These are phyloP conservation scores for Venturia aucupariae DNA, from an alignment of 2,329 filamentous ascomycete species.

Conservation along the genomic window DNA sequence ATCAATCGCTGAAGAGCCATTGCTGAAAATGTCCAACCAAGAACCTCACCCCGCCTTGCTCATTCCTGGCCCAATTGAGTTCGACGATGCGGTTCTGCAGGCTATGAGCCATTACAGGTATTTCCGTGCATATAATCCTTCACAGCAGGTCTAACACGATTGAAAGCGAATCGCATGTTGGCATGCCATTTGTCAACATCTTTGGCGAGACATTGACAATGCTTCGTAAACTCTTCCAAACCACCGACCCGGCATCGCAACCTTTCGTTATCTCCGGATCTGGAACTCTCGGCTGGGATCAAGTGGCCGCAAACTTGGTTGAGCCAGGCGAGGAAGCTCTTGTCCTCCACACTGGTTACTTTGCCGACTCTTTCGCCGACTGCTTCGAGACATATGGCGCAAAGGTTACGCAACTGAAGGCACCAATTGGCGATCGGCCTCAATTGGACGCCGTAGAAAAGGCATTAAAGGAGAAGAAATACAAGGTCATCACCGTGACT, in stretches of 20 bases:
- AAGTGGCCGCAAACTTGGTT: slow-evolving; percentile 86
- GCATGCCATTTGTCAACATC: slow-evolving; percentile 73
- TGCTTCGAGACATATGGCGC: slow-evolving; percentile 88
- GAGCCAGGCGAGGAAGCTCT: slow-evolving; percentile 85
- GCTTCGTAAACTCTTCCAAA: slow-evolving; percentile 91
- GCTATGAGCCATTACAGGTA: slow-evolving; percentile 94
- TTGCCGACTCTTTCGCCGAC: slow-evolving; percentile 88
- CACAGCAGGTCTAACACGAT: neutral
- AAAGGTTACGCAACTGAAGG: slow-evolving; percentile 81
- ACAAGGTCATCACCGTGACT: slow-evolving; percentile 90
- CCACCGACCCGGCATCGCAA: slow-evolving; percentile 69
- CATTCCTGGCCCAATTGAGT: slow-evolving; percentile 96
- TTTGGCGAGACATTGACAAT: slow-evolving; percentile 86
- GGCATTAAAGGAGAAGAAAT: slow-evolving; percentile 80
- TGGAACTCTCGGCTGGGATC: slow-evolving; percentile 92
- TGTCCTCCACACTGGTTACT: slow-evolving; percentile 94
- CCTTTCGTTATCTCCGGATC: slow-evolving; percentile 91
- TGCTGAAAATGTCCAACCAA: slow-evolving; percentile 47
- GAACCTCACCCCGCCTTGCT: slow-evolving; percentile 63
- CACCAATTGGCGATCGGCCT: slow-evolving; percentile 77
- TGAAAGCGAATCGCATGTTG: slow-evolving; percentile 83
- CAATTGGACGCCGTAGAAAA: slow-evolving; percentile 81
- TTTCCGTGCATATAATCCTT: slow-evolving; percentile 21
- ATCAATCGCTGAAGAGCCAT: slow-evolving; percentile 7
- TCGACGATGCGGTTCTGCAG: slow-evolving; percentile 91